phyloP scores from a whole-genome alignment of 768 basidiomycete genomes.

The Tulasnella calospora region DNA sequence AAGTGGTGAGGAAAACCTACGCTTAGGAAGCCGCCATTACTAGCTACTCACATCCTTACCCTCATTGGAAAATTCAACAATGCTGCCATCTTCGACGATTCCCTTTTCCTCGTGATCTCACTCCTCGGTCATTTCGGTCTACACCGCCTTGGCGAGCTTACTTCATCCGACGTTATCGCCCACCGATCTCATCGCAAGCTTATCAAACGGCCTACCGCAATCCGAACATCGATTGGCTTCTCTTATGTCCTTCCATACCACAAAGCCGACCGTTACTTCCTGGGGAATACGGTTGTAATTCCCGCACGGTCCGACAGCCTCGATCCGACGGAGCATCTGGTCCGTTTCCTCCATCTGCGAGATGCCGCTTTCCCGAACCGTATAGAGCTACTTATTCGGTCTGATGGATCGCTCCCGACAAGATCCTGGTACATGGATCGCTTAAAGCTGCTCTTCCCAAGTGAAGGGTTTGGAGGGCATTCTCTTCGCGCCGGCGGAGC shows the following conservation, averaged over 20 bases:
- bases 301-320: background rate
- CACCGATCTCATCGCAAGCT: conserved; percentile 26
- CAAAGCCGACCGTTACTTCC: conserved; percentile 31
- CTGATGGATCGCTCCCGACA: conserved; percentile 45
- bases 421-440: conserved; percentile 39
- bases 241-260: conserved; percentile 28
- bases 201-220: conserved; percentile 16
- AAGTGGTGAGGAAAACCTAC: background rate
- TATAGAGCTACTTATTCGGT: conserved; percentile 38
- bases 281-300: conserved; percentile 30
- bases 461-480: conserved; percentile 33
- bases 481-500: conserved; percentile 44
- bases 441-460: conserved; percentile 44
- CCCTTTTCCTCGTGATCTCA: conserved; percentile 34
- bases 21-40: background rate
- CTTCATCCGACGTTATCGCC: conserved; percentile 26
- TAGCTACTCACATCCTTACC: background rate
- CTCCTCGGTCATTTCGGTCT: conserved; percentile 33
- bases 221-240: background rate
- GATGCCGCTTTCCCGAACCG: conserved; percentile 26
- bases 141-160: conserved; percentile 35
- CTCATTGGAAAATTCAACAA: background rate
- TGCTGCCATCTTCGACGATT: conserved; percentile 29
- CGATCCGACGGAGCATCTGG: background rate
- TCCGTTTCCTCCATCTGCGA: conserved; percentile 9